phyloP scores from a whole-genome alignment of 1,139 yeast genomes.

The Keqinozyma sinolaborantium region DNA sequence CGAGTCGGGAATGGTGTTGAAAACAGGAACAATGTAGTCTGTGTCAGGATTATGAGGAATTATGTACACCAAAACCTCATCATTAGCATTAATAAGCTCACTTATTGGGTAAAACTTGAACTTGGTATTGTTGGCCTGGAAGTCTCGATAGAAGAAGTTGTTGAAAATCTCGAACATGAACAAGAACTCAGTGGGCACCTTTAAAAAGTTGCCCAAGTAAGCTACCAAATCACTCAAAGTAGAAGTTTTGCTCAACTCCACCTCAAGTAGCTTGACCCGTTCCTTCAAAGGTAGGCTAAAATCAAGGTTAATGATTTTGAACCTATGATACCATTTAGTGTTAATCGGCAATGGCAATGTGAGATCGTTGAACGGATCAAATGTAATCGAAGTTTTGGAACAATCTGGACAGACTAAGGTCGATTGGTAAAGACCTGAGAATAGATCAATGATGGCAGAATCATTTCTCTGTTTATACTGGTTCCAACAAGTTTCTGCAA shows the following conservation, averaged over 20 bases:
- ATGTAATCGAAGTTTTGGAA: constrained; percentile 75
- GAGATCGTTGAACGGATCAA: constrained; percentile 90
- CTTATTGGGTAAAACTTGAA: constrained; percentile 63
- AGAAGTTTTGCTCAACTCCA: constrained; percentile 67
- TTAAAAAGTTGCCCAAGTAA: constrained; percentile 54
- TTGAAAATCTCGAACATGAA: constrained; percentile 72
- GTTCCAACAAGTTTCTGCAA: constrained; percentile 80
- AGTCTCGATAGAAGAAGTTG: constrained; percentile 64
- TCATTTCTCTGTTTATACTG: constrained; percentile 80
- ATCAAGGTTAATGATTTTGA: constrained; percentile 58
- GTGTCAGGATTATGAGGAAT: constrained; percentile 41
- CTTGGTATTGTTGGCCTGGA: constrained; percentile 59
- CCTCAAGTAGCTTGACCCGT: constrained; percentile 47
- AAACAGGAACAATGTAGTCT: constrained; percentile 66
- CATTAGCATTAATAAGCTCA: constrained; percentile 63
- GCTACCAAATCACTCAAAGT: constrained; percentile 61
- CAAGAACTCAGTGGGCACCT: constrained; percentile 41
- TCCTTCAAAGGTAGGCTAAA: constrained; percentile 33
- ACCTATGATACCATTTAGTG: constrained; percentile 67
- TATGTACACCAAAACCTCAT: constrained; percentile 69
- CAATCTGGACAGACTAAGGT: constrained; percentile 88
- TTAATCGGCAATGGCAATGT: constrained; percentile 86
- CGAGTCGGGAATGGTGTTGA: constrained; percentile 48
- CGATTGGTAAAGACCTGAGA: constrained; percentile 88
- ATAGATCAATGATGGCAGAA: constrained; percentile 78